These are phyloP conservation scores for Daldinia decipiens DNA, from an alignment of 495 filamentous ascomycete genomes.

Conservation along the genomic window DNA sequence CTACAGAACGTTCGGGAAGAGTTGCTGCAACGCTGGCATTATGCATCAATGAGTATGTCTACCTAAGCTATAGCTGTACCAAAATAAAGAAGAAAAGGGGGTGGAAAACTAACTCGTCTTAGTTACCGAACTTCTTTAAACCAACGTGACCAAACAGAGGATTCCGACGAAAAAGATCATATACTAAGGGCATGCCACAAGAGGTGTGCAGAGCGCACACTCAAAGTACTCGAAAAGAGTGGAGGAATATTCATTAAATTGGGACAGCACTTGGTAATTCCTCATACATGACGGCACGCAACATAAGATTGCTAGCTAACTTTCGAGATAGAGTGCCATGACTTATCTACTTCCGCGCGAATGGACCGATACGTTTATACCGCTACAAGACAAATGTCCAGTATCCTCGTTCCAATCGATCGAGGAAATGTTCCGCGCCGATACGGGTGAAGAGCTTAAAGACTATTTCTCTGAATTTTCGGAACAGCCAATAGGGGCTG, in stretches of 20 bases:
- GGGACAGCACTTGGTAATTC: constrained; percentile 82
- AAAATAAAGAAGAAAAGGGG: not conserved
- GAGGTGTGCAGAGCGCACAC: constrained; percentile 85
- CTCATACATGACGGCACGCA: not conserved
- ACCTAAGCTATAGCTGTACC: not conserved
- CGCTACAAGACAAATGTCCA: constrained; percentile 94
- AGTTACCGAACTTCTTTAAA: constrained; percentile 88
- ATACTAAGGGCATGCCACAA: constrained; percentile 88
- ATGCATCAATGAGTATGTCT: constrained; percentile 88
- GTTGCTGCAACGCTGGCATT: constrained; percentile 80
- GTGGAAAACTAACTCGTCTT: constrained; percentile 18
- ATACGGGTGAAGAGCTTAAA: constrained; percentile 81
- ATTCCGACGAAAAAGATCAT: constrained; percentile 68
- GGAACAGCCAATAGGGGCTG: constrained; percentile 82
- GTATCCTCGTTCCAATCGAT: constrained; percentile 92
- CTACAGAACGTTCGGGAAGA: constrained; percentile 78
- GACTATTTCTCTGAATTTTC: constrained; percentile 89
- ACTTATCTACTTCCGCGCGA: constrained; percentile 92
- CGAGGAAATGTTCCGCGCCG: constrained; percentile 80
- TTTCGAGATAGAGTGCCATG: constrained; percentile 75
- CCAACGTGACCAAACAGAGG: constrained; percentile 65
- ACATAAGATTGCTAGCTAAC: constrained; percentile 32
- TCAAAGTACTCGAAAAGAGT: constrained; percentile 89
- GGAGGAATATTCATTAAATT: constrained; percentile 99
- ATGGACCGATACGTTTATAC: constrained; percentile 97